phyloP scores from a whole-genome alignment of 331 rosid genomes.

The Ulmus americana region DNA sequence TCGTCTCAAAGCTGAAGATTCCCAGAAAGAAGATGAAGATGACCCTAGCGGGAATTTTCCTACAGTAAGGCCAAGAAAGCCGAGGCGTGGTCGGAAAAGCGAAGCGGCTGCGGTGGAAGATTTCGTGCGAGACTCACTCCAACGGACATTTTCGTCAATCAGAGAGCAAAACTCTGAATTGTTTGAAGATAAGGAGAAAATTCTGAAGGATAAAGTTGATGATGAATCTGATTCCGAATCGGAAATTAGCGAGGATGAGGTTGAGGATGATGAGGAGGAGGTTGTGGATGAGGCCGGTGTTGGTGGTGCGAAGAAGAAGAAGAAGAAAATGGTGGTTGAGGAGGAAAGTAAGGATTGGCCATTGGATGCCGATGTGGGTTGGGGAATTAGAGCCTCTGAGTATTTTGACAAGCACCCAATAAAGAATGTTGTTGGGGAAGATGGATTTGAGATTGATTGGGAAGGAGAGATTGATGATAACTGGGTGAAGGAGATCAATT shows the following conservation, averaged over 20 bases:
- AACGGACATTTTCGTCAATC: constrained; percentile 51
- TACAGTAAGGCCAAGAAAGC: constrained; percentile 49
- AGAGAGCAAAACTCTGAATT: constrained; percentile 41
- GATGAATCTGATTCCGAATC: constrained; percentile 19
- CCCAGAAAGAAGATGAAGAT: neutral
- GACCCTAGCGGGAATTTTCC: constrained; percentile 29
- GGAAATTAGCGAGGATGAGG: constrained; percentile 16
- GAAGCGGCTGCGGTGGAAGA: constrained; percentile 70
- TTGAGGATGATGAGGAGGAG: constrained; percentile 23
- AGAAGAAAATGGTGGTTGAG: constrained; percentile 58
- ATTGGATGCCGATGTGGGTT: constrained; percentile 82
- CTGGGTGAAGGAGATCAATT: constrained; percentile 88
- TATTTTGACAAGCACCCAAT: constrained; percentile 80
- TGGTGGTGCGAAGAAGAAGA: constrained; percentile 5
- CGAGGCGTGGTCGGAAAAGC: constrained; percentile 70
- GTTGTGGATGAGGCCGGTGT: constrained; percentile 25
- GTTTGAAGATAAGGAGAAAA: constrained; percentile 34
- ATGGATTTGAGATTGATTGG: constrained; percentile 80
- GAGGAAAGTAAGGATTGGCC: constrained; percentile 81
- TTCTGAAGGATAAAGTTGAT: constrained; percentile 40
- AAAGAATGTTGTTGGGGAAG: constrained; percentile 61
- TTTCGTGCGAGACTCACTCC: constrained; percentile 48
- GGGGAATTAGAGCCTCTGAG: constrained; percentile 86
- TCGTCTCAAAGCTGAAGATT: constrained; percentile 21
- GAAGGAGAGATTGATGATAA: constrained; percentile 89